A percentile compares a stretch with the other conserved stretches of the same genome.
These are phyloP conservation scores for Solanum hybrid DNA, from an alignment of 305 asterid species.

Conservation along the genomic window DNA sequence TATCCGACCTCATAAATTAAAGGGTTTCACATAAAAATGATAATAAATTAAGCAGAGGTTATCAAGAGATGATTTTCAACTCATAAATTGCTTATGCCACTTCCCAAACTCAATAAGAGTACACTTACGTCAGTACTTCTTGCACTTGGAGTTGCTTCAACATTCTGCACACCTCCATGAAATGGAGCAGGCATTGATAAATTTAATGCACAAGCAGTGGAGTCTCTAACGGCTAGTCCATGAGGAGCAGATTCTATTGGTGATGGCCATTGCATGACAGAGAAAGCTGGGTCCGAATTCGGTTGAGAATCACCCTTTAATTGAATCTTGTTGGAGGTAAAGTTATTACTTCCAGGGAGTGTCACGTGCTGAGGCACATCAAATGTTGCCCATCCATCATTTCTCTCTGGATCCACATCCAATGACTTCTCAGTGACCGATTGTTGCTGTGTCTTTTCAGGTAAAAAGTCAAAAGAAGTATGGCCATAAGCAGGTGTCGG, in stretches of 20 bases:
- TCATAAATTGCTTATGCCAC: not conserved
- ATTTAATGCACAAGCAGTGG: conserved; percentile 1
- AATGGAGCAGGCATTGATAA: conserved; percentile 1
- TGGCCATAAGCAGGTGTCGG: conserved; percentile 35
- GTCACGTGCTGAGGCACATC: conserved; percentile 6
- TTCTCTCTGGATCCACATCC: conserved; percentile 4
- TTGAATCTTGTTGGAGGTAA: not conserved
- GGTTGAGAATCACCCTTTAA: not conserved
- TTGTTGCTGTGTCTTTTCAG: not conserved
- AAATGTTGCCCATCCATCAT: conserved; percentile 13
- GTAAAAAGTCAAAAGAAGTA: conserved; percentile 11
- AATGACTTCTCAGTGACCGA: not conserved
- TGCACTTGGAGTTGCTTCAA: conserved; percentile 10
- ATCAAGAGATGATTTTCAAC: not conserved
- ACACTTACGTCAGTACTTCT: conserved; percentile 5
- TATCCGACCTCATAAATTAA: not conserved
- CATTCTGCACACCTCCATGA: conserved; percentile 6
- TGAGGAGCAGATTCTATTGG: not conserved
- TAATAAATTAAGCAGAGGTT: not conserved
- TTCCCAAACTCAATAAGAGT: not conserved
- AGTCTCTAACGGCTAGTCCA: conserved; percentile 4
- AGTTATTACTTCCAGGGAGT: not conserved
- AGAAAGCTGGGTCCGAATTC: not conserved
- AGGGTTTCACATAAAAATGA: conserved; percentile 5
- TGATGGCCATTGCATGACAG: conserved; percentile 13